A percentile compares a stretch with the other conserved stretches of the same genome.
Conservation (phyloP, 2,329 filamentous ascomycete genomes). For the Aureobasidium sp. region DNA sequence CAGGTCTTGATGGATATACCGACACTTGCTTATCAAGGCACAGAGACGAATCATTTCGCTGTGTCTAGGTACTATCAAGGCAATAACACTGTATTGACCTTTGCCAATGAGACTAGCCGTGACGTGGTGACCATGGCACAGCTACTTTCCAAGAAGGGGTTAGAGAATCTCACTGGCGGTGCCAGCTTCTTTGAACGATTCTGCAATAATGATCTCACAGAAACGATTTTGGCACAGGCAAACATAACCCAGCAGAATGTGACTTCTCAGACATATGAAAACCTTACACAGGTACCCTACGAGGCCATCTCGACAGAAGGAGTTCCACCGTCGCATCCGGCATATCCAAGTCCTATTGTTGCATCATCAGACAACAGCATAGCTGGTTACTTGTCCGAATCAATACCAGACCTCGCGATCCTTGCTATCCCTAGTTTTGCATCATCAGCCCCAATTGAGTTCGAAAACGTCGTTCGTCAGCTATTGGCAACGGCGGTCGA, state of each 20-base stretch:
- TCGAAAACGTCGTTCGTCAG: conserved; percentile 34
- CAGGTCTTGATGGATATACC: conserved; percentile 31
- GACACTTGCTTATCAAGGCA: conserved; percentile 27
- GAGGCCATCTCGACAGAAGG: conserved; percentile 18
- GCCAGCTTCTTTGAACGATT: conserved; percentile 36
- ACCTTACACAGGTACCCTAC: conserved; percentile 2
- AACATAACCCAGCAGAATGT: conserved; percentile 21
- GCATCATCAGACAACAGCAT: not conserved
- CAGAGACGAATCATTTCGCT: not conserved
- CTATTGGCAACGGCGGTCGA: conserved; percentile 44
- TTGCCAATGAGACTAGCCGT: conserved; percentile 31
- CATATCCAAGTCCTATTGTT: not conserved
- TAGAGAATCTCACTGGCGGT: conserved; percentile 34
- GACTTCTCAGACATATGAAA: conserved; percentile 22
- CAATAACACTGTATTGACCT: conserved; percentile 21
- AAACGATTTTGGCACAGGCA: not conserved
- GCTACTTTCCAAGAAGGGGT: conserved; percentile 21
- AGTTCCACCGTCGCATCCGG: not conserved
- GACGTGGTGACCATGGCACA: conserved; percentile 28
- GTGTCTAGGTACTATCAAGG: conserved; percentile 15
- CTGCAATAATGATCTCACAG: conserved; percentile 20
- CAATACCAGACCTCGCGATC: conserved; percentile 40
- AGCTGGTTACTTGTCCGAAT: conserved; percentile 20
- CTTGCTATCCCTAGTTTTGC: conserved; percentile 40
- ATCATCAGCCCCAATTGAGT: conserved; percentile 24